Evolutionary conservation across 257 asterid genomes (phyloP).

Genomic region (Scutellaria galericulata): DNA sequence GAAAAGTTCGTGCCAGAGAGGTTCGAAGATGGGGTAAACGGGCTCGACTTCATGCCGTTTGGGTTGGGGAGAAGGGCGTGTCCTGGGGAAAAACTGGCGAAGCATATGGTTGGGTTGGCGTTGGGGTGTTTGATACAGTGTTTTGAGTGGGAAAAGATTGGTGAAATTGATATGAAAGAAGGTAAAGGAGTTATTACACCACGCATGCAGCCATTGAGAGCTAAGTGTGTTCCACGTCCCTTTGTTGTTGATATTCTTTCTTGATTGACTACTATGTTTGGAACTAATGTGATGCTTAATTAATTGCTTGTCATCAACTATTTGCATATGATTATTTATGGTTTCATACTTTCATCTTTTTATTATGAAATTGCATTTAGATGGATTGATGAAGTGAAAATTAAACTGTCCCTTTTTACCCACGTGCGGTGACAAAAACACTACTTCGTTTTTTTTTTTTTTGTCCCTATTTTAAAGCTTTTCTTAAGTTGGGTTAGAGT

Average conservation of each 20-base stretch:
- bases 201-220: constrained; percentile 41
- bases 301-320: background rate
- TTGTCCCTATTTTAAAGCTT: too few relatives aligned
- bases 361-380: too few relatives aligned
- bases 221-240: constrained; percentile 38
- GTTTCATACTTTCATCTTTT: background rate
- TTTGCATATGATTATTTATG: background rate
- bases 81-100: constrained; percentile 47
- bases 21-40: constrained; percentile 34
- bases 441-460: too few relatives aligned
- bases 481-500: too few relatives aligned
- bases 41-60: constrained; percentile 38
- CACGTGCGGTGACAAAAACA: too few relatives aligned
- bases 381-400: too few relatives aligned
- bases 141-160: constrained; percentile 45
- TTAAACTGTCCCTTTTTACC: too few relatives aligned
- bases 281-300: too few relatives aligned
- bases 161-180: constrained; percentile 41
- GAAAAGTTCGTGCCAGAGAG: constrained; percentile 41
- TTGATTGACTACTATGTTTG: background rate
- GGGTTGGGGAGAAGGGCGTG: constrained; percentile 52
- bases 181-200: constrained; percentile 40
- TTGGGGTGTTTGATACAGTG: constrained; percentile 49
- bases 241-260: constrained; percentile 24
- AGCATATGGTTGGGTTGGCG: constrained; percentile 39